Conservation (phyloP, 1,139 yeast genomes). For the Zygoascus meyerae region DNA sequence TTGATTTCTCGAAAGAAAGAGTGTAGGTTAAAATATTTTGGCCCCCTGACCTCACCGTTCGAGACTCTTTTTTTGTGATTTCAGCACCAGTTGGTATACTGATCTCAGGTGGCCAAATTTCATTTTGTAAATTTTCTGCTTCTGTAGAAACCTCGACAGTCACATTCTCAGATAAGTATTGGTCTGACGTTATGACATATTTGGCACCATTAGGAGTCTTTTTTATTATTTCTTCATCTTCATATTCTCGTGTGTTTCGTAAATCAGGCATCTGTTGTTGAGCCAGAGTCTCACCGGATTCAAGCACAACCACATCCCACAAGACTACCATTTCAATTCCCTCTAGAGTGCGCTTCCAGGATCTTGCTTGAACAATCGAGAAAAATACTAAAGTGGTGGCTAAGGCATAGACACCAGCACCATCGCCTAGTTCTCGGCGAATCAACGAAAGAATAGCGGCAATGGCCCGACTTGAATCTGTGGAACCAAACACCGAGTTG, state of each 20-base stretch:
- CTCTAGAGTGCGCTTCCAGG: constrained; percentile 26
- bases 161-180: constrained; percentile 20
- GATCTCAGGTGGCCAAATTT: constrained; percentile 16
- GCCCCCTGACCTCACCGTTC: constrained; percentile 14
- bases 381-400: constrained; percentile 30
- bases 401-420: constrained; percentile 28
- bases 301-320: constrained; percentile 34
- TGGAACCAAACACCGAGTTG: constrained; percentile 32
- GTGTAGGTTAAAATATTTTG: constrained; percentile 16
- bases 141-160: constrained; percentile 22
- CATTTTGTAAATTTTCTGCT: constrained; percentile 1
- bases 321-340: constrained; percentile 26
- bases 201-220: constrained; percentile 26
- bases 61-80: constrained; percentile 20
- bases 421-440: constrained; percentile 28
- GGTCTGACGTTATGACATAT: constrained; percentile 25
- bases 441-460: constrained; percentile 28
- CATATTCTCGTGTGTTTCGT: constrained; percentile 18
- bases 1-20: constrained; percentile 21
- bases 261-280: constrained; percentile 27
- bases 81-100: constrained; percentile 23
- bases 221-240: constrained; percentile 24
- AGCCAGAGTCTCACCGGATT: constrained; percentile 30
- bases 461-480: constrained; percentile 32
- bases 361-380: constrained; percentile 29